These are phyloP conservation scores for Exutisphaerella laricina DNA, from an alignment of 2,329 filamentous ascomycete genomes.

Conservation along the genomic window DNA sequence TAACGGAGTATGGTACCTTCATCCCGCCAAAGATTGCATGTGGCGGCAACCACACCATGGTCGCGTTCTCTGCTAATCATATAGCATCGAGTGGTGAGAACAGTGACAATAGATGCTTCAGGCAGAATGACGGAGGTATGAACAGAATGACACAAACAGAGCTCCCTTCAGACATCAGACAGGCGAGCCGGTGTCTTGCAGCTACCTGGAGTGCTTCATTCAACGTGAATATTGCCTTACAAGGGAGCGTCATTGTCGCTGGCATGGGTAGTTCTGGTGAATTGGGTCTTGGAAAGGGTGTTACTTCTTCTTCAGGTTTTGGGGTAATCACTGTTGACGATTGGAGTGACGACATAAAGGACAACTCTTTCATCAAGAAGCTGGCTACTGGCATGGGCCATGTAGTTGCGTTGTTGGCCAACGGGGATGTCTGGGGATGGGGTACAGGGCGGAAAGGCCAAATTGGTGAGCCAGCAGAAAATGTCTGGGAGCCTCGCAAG, in stretches of 20 bases:
- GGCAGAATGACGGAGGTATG: background rate
- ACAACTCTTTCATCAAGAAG: conserved; percentile 52
- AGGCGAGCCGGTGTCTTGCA: no score
- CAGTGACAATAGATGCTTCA: conserved; percentile 40
- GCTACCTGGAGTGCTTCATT: conserved; percentile 76
- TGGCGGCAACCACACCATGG: conserved; percentile 82
- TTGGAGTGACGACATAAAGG: background rate
- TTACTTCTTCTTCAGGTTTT: no score
- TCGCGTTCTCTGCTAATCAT: conserved; percentile 56
- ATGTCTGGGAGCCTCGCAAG: conserved; percentile 56
- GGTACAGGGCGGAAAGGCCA: conserved; percentile 83
- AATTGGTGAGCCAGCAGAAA: conserved; percentile 55
- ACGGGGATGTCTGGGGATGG: conserved; percentile 81
- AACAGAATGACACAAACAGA: background rate
- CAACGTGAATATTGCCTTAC: conserved; percentile 50
- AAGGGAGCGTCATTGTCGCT: conserved; percentile 51
- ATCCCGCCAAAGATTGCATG: conserved; percentile 42
- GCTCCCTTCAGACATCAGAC: background rate
- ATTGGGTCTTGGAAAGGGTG: conserved; percentile 55
- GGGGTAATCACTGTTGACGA: conserved; percentile 24
- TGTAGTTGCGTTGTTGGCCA: conserved; percentile 64
- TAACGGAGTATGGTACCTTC: background rate
- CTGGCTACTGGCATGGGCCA: conserved; percentile 74
- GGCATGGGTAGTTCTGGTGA: conserved; percentile 68
- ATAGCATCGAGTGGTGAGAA: conserved; percentile 64